phyloP scores from a whole-genome alignment of 202 grass and related monocot genomes.

The Zoysia matrella region DNA sequence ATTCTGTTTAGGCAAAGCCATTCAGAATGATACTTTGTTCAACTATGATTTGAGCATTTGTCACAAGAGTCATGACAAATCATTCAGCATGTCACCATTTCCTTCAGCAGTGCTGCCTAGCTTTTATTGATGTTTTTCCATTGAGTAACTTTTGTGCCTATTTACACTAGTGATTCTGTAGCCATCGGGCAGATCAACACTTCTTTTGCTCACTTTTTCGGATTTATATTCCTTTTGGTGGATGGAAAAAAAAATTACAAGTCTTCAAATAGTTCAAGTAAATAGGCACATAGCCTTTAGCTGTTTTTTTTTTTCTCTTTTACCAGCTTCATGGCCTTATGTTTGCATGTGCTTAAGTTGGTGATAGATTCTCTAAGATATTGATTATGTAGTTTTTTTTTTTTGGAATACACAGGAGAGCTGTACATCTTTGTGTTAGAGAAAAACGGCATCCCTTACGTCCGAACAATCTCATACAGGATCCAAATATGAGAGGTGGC shows the following conservation, averaged over 20 bases:
- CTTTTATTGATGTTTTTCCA: constrained; percentile 14
- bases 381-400: too few relatives aligned
- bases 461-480: too few relatives aligned
- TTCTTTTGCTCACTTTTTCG: neutral
- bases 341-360: neutral
- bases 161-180: constrained; percentile 1
- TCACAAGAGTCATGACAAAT: neutral
- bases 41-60: constrained; percentile 11
- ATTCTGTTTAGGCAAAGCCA: neutral
- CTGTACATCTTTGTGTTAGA: too few relatives aligned
- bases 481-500: too few relatives aligned
- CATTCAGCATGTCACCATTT: constrained; percentile 4
- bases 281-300: neutral
- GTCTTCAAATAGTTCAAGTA: neutral
- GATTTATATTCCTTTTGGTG: neutral
- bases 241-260: neutral
- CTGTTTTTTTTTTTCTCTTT: neutral
- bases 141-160: constrained; percentile 1
- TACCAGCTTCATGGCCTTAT: neutral
- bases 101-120: constrained; percentile 6
- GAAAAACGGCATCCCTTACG: too few relatives aligned
- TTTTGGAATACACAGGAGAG: too few relatives aligned
- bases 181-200: neutral
- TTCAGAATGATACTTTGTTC: neutral
- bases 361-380: neutral